Evolutionary conservation across 2,329 filamentous ascomycete genomes (phyloP).

Genomic region (Neofusicoccum parvum): DNA sequence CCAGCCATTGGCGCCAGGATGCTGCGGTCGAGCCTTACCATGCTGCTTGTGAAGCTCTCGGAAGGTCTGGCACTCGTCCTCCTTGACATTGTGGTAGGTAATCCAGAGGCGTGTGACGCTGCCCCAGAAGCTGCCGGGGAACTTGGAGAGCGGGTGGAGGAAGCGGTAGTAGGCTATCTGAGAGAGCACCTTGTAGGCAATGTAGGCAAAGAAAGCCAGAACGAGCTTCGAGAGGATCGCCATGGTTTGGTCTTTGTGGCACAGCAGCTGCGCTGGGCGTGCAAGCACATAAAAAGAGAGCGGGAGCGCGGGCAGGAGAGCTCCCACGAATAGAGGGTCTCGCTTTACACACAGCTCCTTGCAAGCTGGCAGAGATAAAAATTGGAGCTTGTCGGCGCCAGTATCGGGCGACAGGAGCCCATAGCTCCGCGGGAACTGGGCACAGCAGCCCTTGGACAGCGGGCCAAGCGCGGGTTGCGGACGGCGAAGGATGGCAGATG

Average conservation of each 20-base stretch:
- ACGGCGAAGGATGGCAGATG: background rate
- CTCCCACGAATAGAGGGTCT: slow-evolving; percentile 7
- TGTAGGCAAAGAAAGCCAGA: slow-evolving; percentile 21
- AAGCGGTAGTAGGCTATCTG: slow-evolving; percentile 49
- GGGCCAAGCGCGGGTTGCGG: background rate
- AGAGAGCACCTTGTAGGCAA: slow-evolving; percentile 28
- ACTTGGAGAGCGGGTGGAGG: slow-evolving; percentile 56
- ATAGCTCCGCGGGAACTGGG: slow-evolving; percentile 1
- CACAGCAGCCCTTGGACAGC: background rate
- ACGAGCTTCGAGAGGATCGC: slow-evolving; percentile 17
- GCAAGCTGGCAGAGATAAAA: background rate
- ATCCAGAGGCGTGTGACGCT: slow-evolving; percentile 57
- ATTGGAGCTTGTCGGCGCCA: slow-evolving; percentile 6
- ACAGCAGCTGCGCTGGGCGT: background rate
- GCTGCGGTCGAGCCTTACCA: slow-evolving; percentile 38
- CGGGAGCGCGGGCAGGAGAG: background rate
- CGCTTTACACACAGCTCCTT: slow-evolving; percentile 6
- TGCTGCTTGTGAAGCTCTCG: slow-evolving; percentile 51
- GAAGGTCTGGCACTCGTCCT: slow-evolving; percentile 48
- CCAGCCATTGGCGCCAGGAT: background rate
- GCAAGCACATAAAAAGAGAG: slow-evolving; percentile 5
- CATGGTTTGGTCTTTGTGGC: slow-evolving; percentile 7
- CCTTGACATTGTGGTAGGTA: slow-evolving; percentile 53
- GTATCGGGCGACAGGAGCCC: slow-evolving; percentile 8
- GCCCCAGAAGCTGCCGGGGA: slow-evolving; percentile 59